Percentiles rank a stretch among this genome's conserved stretches.
These are phyloP conservation scores for Miscanthus sacchariflorus DNA, from an alignment of 202 grass and related monocot genomes.

Conservation along the genomic window DNA sequence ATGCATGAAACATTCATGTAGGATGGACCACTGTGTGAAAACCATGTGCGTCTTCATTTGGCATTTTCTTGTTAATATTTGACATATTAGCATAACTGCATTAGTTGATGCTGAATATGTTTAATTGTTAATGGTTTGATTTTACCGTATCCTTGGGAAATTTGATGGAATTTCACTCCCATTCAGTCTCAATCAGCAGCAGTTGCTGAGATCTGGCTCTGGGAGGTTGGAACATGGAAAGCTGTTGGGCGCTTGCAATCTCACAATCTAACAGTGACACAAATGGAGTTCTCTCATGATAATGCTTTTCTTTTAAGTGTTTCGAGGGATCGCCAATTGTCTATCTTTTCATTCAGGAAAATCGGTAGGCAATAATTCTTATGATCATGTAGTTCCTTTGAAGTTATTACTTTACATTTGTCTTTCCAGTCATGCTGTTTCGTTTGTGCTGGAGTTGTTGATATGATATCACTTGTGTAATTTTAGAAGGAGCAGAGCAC, in stretches of 20 bases:
- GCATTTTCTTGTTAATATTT: not conserved
- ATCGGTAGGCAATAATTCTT: constrained; percentile 52
- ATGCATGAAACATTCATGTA: constrained; percentile 6
- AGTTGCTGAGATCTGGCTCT: constrained; percentile 92
- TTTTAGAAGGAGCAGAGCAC: constrained; percentile 63
- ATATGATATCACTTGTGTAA: constrained; percentile 36
- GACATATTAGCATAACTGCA: not conserved
- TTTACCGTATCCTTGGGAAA: constrained; percentile 8
- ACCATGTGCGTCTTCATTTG: not conserved
- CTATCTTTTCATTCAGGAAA: constrained; percentile 71
- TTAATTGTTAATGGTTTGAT: constrained; percentile 12
- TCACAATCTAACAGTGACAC: constrained; percentile 93
- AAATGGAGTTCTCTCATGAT: constrained; percentile 90
- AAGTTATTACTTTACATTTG: constrained; percentile 31
- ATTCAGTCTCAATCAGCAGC: constrained; percentile 77
- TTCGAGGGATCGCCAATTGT: constrained; percentile 89
- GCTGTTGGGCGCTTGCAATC: constrained; percentile 75
- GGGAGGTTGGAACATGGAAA: constrained; percentile 98
- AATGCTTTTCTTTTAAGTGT: constrained; percentile 80
- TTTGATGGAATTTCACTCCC: constrained; percentile 10
- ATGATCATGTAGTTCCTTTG: constrained; percentile 22
- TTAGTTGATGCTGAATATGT: not conserved
- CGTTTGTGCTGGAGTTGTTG: not conserved
- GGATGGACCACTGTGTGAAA: constrained; percentile 2
- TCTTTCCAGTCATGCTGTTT: constrained; percentile 10